Evolutionary conservation across 148 eudicot species (phyloP).

Genomic region (Limonium bicolor): DNA sequence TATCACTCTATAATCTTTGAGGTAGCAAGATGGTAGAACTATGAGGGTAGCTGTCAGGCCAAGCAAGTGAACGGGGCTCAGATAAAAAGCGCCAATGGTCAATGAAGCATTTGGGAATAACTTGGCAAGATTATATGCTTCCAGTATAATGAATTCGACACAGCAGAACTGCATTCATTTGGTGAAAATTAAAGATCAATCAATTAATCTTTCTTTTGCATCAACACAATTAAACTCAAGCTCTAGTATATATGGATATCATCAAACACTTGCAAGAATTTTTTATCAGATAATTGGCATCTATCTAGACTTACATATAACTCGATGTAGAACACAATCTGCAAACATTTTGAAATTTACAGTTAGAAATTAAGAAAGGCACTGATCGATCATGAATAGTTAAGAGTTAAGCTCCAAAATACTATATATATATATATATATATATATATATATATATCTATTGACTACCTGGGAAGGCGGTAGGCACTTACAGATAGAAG

Average conservation of each 20-base stretch:
- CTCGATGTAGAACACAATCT: slow-evolving; percentile 69
- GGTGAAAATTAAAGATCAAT: too few relatives aligned
- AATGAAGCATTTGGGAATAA: slow-evolving; percentile 60
- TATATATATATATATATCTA: too few relatives aligned
- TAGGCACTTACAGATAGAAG: slow-evolving; percentile 46
- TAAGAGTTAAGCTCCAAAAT: too few relatives aligned
- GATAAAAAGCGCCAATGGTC: slow-evolving; percentile 22
- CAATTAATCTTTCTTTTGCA: too few relatives aligned
- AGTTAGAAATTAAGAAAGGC: too few relatives aligned
- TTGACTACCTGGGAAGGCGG: too few relatives aligned
- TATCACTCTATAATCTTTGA: slow-evolving; percentile 51
- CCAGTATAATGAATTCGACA: slow-evolving; percentile 79
- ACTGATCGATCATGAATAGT: too few relatives aligned
- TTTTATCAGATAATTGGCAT: too few relatives aligned
- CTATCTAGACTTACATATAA: slow-evolving; percentile 64
- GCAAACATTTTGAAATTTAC: slow-evolving; percentile 18
- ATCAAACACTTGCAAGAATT: too few relatives aligned
- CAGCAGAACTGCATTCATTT: slow-evolving; percentile 54
- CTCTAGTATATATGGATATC: too few relatives aligned
- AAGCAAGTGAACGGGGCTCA: slow-evolving; percentile 47
- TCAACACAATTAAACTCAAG: too few relatives aligned
- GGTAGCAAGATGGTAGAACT: slow-evolving; percentile 58
- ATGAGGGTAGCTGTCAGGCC: slow-evolving; percentile 50
- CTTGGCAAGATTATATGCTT: slow-evolving; percentile 67
- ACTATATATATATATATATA: too few relatives aligned